Conservation (phyloP, 208 protist genomes). For the Porcisia hertigi region DNA sequence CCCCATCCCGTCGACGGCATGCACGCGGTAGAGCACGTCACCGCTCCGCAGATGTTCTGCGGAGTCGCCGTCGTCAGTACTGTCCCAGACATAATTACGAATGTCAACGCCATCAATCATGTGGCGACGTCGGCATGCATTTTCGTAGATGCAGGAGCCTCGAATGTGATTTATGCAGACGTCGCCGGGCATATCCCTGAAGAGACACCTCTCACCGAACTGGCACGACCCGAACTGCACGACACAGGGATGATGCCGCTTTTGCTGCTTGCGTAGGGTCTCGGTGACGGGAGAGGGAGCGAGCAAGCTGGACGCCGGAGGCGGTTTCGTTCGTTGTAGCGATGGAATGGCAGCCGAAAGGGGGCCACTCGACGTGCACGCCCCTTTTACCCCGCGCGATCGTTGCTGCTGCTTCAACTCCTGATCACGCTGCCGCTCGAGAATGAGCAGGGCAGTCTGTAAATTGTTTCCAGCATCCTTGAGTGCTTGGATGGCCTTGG, state of each 20-base stretch:
- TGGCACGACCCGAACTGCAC: slow-evolving; percentile 72
- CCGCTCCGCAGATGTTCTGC: slow-evolving; percentile 1
- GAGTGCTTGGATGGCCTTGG: slow-evolving; percentile 55
- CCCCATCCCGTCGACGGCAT: neutral
- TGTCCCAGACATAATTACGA: slow-evolving; percentile 22
- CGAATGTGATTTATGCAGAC: slow-evolving; percentile 76
- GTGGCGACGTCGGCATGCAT: slow-evolving; percentile 55
- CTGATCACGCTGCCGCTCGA: slow-evolving; percentile 42
- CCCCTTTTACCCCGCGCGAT: neutral
- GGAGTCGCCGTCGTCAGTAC: neutral
- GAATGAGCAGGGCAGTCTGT: slow-evolving; percentile 43
- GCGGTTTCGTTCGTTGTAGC: slow-evolving; percentile 6
- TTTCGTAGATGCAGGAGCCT: slow-evolving; percentile 67
- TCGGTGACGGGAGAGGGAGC: neutral
- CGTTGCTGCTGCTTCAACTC: slow-evolving; percentile 15
- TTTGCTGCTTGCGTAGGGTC: slow-evolving; percentile 8
- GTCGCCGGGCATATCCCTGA: slow-evolving; percentile 69
- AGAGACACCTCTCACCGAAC: slow-evolving; percentile 58
- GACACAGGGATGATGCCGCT: slow-evolving; percentile 63
- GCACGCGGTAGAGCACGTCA: slow-evolving; percentile 1
- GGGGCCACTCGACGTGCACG: neutral
- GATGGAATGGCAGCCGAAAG: slow-evolving; percentile 12
- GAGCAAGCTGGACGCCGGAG: neutral
- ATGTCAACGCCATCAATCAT: slow-evolving; percentile 75
- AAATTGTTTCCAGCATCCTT: slow-evolving; percentile 70